A percentile compares a stretch with the other conserved stretches of the same genome.
These are phyloP conservation scores for Tetradesmus lagerheimii DNA, from an alignment of 139 green algal genomes.

Conservation along the genomic window DNA sequence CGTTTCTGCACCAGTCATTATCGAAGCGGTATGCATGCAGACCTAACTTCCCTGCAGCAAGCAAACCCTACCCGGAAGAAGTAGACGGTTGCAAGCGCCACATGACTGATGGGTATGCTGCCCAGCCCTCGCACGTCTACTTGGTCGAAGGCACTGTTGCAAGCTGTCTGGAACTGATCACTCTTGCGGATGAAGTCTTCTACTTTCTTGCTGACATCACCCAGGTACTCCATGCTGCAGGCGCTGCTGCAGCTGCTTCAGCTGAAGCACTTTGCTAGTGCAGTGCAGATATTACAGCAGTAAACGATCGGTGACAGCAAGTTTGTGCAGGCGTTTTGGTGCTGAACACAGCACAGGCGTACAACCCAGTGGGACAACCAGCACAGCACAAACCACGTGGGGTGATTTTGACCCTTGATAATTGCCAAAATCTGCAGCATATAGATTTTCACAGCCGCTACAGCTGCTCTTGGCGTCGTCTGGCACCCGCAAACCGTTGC, in stretches of 20 bases:
- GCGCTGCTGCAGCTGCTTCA: background rate
- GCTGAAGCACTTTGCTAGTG: no score
- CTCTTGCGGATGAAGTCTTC: slow-evolving; percentile 31
- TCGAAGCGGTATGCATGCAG: background rate
- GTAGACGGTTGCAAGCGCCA: background rate
- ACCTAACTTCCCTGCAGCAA: background rate
- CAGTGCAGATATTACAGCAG: no score
- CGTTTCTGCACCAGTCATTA: background rate
- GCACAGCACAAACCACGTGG: no score
- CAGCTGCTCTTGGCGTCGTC: background rate
- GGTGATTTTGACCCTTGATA: no score
- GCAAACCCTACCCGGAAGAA: slow-evolving; percentile 43
- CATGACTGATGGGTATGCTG: background rate
- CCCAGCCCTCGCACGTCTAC: slow-evolving; percentile 17
- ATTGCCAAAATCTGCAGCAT: no score
- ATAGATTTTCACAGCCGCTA: background rate
- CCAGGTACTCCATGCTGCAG: slow-evolving; percentile 33
- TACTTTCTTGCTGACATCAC: slow-evolving; percentile 17
- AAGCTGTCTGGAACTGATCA: slow-evolving; percentile 38
- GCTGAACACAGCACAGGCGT: no score
- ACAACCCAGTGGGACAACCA: no score
- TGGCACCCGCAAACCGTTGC: background rate
- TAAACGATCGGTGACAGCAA: no score
- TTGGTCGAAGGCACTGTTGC: slow-evolving; percentile 19
- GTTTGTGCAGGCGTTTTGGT: no score